Evolutionary conservation across 768 basidiomycete species (phyloP).

Genomic region (Erythrobasidium yunnanense): DNA sequence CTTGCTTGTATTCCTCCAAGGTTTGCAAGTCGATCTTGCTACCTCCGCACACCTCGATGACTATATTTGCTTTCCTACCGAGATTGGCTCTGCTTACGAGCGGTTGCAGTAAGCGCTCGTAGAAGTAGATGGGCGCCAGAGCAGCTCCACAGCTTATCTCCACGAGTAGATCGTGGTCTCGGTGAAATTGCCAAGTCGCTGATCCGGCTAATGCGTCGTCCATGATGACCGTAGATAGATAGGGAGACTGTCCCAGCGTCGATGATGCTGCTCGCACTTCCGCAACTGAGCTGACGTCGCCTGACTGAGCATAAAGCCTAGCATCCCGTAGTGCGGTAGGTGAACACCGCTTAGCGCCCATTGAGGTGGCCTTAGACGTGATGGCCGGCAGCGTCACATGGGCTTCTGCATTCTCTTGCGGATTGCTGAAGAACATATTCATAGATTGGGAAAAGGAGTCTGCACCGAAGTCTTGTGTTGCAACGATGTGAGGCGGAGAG

Average conservation of each 20-base stretch:
- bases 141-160: constrained; percentile 22
- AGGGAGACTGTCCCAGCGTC: not conserved
- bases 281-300: not conserved
- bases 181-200: constrained; percentile 9
- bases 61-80: constrained; percentile 1
- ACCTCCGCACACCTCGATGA: constrained; percentile 16
- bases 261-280: not conserved
- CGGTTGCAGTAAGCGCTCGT: not conserved
- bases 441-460: constrained; percentile 21
- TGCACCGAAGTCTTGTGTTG: constrained; percentile 19
- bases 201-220: constrained; percentile 7
- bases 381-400: constrained; percentile 9
- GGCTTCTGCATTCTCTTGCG: not conserved
- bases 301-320: not conserved
- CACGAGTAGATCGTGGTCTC: constrained; percentile 14
- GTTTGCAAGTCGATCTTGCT: constrained; percentile 8
- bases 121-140: not conserved
- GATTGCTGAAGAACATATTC: constrained; percentile 11
- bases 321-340: not conserved
- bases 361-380: constrained; percentile 20
- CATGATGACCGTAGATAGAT: constrained; percentile 13
- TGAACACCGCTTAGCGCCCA: constrained; percentile 15
- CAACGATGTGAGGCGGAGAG: constrained; percentile 1
- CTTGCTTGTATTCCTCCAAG: constrained; percentile 5
- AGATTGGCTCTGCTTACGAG: not conserved